Evolutionary conservation across 2,329 filamentous ascomycete species (phyloP).

Genomic region (Teratosphaeria gauchensis): DNA sequence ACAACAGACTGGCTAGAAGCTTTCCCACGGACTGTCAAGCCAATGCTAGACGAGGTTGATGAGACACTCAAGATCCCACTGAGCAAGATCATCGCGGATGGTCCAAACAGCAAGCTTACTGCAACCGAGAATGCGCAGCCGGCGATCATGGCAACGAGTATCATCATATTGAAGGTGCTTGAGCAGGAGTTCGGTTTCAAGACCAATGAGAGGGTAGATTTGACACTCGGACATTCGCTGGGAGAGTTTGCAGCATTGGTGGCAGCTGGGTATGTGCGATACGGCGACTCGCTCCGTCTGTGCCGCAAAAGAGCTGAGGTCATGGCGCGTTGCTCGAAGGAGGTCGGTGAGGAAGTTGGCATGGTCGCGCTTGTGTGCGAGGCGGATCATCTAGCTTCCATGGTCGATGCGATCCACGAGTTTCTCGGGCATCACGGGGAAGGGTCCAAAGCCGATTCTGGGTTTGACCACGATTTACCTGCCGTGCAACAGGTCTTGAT

Average conservation of each 20-base stretch:
- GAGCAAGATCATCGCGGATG: slow-evolving; percentile 67
- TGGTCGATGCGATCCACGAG: slow-evolving; percentile 66
- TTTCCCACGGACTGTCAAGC: slow-evolving; percentile 67
- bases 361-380: slow-evolving; percentile 93
- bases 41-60: slow-evolving; percentile 82
- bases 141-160: slow-evolving; percentile 89
- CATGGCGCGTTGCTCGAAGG: slow-evolving; percentile 67
- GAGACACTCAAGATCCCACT: slow-evolving; percentile 63
- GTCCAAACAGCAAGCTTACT: slow-evolving; percentile 67
- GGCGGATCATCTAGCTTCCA: slow-evolving; percentile 57
- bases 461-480: slow-evolving; percentile 50
- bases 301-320: slow-evolving; percentile 69
- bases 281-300: slow-evolving; percentile 67
- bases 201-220: slow-evolving; percentile 60
- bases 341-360: slow-evolving; percentile 66
- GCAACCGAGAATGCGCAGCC: slow-evolving; percentile 83
- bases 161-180: slow-evolving; percentile 78
- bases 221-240: slow-evolving; percentile 80
- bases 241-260: slow-evolving; percentile 90
- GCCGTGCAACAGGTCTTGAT: slow-evolving; percentile 81
- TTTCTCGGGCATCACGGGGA: slow-evolving; percentile 61
- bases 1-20: slow-evolving; percentile 65
- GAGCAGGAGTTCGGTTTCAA: slow-evolving; percentile 77
- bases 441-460: slow-evolving; percentile 58
- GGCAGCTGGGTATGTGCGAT: slow-evolving; percentile 68